A percentile compares a stretch with the other conserved stretches of the same genome.
These are phyloP conservation scores for Starmerella geochares DNA, from an alignment of 805 yeast species.

Conservation along the genomic window DNA sequence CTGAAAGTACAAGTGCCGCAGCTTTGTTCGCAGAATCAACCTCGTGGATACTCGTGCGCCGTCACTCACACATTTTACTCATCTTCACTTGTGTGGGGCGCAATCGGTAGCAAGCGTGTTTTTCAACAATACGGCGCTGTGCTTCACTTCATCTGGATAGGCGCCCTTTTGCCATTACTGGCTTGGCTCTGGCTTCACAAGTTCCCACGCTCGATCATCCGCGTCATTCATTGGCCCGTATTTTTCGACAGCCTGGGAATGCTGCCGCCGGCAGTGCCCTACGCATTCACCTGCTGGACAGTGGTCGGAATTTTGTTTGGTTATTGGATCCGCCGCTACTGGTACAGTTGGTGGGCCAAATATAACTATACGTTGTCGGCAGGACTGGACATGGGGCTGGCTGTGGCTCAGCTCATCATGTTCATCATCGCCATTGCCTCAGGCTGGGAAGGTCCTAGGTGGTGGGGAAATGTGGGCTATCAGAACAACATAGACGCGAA, in stretches of 20 bases:
- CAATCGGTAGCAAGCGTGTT: slow-evolving; percentile 52
- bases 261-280: slow-evolving; percentile 68
- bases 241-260: slow-evolving; percentile 51
- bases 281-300: slow-evolving; percentile 51
- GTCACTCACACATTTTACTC: slow-evolving; percentile 40
- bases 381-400: slow-evolving; percentile 58
- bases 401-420: slow-evolving; percentile 49
- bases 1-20: slow-evolving; percentile 31
- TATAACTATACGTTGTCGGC: slow-evolving; percentile 59
- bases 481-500: slow-evolving; percentile 34
- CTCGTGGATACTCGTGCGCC: slow-evolving; percentile 42
- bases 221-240: slow-evolving; percentile 54
- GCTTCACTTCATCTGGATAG: slow-evolving; percentile 52
- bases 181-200: slow-evolving; percentile 34
- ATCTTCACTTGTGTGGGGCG: slow-evolving; percentile 56
- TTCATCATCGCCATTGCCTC: slow-evolving; percentile 43
- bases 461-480: slow-evolving; percentile 60
- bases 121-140: slow-evolving; percentile 47
- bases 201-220: slow-evolving; percentile 36
- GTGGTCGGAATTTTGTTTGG: slow-evolving; percentile 48
- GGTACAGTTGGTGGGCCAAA: slow-evolving; percentile 65
- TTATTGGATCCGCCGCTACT: slow-evolving; percentile 45
- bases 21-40: slow-evolving; percentile 39
- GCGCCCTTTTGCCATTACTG: slow-evolving; percentile 40
- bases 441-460: slow-evolving; percentile 34